These are phyloP conservation scores for Annulohypoxylon moriforme DNA, from an alignment of 495 filamentous ascomycete species.

Conservation along the genomic window DNA sequence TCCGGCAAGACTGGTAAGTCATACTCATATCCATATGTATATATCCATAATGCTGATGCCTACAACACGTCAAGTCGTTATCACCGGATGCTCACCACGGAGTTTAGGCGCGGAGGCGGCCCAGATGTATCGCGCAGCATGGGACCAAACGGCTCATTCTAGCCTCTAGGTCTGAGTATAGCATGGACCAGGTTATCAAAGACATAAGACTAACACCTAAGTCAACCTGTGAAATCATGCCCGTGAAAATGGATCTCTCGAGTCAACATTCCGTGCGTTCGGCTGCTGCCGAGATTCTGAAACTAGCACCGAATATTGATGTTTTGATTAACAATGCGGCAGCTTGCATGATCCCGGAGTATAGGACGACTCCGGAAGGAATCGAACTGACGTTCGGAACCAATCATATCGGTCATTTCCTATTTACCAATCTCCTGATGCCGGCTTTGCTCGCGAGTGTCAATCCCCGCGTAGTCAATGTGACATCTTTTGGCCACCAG, in stretches of 20 bases:
- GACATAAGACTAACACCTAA: not conserved
- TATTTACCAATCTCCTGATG: constrained; percentile 74
- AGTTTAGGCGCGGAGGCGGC: not conserved
- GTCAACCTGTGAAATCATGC: not conserved
- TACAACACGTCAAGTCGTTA: not conserved
- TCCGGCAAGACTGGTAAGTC: not conserved
- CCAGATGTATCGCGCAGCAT: not conserved
- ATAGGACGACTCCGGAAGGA: constrained; percentile 64
- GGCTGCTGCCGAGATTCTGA: not conserved
- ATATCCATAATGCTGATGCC: not conserved
- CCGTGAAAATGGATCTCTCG: not conserved
- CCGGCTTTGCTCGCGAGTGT: constrained; percentile 48
- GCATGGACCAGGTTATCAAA: not conserved
- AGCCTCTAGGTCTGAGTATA: not conserved
- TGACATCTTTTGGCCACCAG: constrained; percentile 56
- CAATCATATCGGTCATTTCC: constrained; percentile 75
- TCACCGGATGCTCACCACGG: not conserved
- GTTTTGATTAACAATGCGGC: not conserved
- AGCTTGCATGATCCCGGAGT: constrained; percentile 59
- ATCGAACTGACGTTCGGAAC: constrained; percentile 75
- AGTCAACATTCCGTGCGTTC: not conserved
- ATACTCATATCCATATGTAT: not conserved
- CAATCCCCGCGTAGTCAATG: constrained; percentile 50
- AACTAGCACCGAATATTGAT: not conserved
- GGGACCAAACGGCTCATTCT: not conserved